Conservation (phyloP, 345 rosid species). For the Noccaea caerulescens region DNA sequence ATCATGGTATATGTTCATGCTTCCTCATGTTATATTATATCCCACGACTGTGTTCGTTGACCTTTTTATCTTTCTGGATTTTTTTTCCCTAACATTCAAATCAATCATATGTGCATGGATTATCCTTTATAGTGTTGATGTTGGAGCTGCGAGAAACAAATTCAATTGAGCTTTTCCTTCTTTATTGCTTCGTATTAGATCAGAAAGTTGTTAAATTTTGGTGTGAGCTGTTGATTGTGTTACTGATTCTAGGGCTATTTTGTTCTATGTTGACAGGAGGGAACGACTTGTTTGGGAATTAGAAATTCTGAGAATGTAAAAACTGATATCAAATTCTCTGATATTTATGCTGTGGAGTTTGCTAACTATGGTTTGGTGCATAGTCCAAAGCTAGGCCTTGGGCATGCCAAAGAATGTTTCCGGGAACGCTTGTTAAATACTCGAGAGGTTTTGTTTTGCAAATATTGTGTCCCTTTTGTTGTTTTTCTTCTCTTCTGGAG, state of each 20-base stretch:
- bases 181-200: background rate
- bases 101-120: background rate
- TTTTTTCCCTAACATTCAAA: background rate
- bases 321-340: constrained; percentile 56
- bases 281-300: constrained; percentile 60
- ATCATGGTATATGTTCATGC: constrained; percentile 5
- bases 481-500: constrained; percentile 6
- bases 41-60: constrained; percentile 12
- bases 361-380: constrained; percentile 47
- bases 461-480: constrained; percentile 1
- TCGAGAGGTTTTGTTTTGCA: constrained; percentile 53
- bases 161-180: background rate
- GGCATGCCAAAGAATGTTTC: constrained; percentile 52
- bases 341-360: constrained; percentile 76
- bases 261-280: constrained; percentile 50
- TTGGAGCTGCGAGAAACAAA: background rate
- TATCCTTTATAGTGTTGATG: background rate
- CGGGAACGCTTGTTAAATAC: constrained; percentile 43
- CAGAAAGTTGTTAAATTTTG: background rate
- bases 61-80: background rate
- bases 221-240: background rate
- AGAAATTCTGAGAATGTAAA: constrained; percentile 44
- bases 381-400: constrained; percentile 43
- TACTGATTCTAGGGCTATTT: background rate
- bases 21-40: constrained; percentile 6